Evolutionary conservation across 805 yeast genomes (phyloP).

Genomic region (Myxozyma neglecta): DNA sequence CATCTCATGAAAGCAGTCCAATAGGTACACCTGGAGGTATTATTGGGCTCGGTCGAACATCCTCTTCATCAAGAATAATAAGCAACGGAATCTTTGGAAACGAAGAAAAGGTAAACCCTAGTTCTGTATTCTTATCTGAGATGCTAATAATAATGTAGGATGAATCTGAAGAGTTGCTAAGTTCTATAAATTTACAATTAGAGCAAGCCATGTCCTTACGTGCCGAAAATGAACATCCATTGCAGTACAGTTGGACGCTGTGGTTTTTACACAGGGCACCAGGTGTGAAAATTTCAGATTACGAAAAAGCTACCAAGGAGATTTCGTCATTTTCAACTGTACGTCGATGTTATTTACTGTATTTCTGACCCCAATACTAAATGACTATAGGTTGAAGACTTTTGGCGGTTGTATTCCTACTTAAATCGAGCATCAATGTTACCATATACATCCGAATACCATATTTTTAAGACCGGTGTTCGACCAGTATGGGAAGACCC

Average conservation of each 20-base stretch:
- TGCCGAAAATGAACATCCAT: constrained; percentile 57
- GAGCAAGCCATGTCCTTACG: not conserved
- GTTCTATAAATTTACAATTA: constrained; percentile 1
- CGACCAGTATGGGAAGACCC: constrained; percentile 98
- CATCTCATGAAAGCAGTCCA: constrained; percentile 9
- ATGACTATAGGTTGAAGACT: constrained; percentile 71
- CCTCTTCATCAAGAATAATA: constrained; percentile 3
- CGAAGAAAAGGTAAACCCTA: constrained; percentile 8
- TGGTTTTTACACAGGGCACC: constrained; percentile 93
- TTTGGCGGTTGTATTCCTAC: constrained; percentile 95
- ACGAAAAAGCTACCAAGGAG: constrained; percentile 90
- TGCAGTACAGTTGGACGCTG: constrained; percentile 87
- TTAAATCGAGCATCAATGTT: constrained; percentile 86
- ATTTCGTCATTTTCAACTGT: constrained; percentile 78
- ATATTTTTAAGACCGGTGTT: constrained; percentile 87
- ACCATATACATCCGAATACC: constrained; percentile 92
- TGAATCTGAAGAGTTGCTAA: constrained; percentile 9
- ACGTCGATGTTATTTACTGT: not conserved
- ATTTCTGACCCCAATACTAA: not conserved
- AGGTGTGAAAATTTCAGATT: constrained; percentile 65
- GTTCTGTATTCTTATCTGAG: not conserved
- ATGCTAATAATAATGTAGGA: not conserved
- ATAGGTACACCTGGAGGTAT: constrained; percentile 1
- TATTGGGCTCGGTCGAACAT: not conserved
- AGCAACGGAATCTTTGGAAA: constrained; percentile 1